Evolutionary conservation across 345 rosid species (phyloP), one percentile per base, ranked within the genome.

Genomic region (Eucalyptus viminalis): DNA sequence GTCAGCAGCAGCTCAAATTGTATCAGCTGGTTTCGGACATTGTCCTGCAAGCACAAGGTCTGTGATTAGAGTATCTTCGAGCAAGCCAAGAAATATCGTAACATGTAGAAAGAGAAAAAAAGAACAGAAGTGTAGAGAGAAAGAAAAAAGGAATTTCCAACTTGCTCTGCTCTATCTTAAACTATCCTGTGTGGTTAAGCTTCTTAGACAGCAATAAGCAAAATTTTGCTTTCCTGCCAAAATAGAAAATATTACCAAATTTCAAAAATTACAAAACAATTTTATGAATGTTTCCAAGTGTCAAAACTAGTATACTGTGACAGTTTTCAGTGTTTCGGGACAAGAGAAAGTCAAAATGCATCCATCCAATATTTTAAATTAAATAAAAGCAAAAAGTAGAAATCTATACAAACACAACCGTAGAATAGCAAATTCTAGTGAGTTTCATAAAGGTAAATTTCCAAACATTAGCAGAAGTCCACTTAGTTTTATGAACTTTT

Each of bases 1-100:
- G 99, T 98, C 25, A 98, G 95, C 15, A 98, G 93, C 90, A 98
- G 95, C 94, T 98, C 99, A 53, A 96, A 97, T n/a, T 98, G 99
- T 91, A 98, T 98, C 92, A 97, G 94, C 91, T 98, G 99, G 91
- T 98, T 98, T 89, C 99, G 95, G 76, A 97, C 99, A 90, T 96
- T 98, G 90, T 97, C 99, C 99, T 98, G 95, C 93, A 92, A 86
- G n/a, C 72, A 85, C 87, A 86, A 47, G 40, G 47, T 40, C 47
- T 12, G 14, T 21, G 37, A 49, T 86, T 19, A 47, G 40, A 27
- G 37, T 53, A 86, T 86, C 53, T 86, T 47, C 24, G 3, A 86
- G 87, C 51, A 45, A 43, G 50, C 47, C 47, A 43, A 27, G 86
- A 81, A 81, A 81, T 81, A 43, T 22, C 9, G 13, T 40, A 43